Percentiles rank a stretch among this genome's conserved stretches.
Conservation (phyloP, 768 basidiomycete genomes). For the Pleurotus eryngii region DNA sequence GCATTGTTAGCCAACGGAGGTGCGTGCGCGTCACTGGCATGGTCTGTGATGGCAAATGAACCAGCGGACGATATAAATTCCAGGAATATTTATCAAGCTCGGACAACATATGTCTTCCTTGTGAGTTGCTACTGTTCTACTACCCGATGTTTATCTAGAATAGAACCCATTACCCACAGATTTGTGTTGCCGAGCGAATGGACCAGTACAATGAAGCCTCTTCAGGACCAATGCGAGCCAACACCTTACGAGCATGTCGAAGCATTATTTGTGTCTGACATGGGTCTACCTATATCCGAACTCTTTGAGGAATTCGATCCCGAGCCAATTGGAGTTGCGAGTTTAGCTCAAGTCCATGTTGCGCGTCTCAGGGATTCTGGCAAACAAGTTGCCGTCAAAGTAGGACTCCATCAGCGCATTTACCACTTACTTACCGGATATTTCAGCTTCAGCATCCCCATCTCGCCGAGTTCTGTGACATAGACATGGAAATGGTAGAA, state of each 20-base stretch:
- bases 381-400: conserved; percentile 83
- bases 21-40: conserved; percentile 24
- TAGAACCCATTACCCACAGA: not conserved
- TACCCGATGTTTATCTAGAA: not conserved
- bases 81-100: conserved; percentile 83
- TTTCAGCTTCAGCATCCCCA: conserved; percentile 85
- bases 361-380: conserved; percentile 72
- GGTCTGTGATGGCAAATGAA: not conserved
- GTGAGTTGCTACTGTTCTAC: conserved; percentile 17
- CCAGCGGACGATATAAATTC: conserved; percentile 2
- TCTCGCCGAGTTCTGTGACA: conserved; percentile 84
- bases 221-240: conserved; percentile 93
- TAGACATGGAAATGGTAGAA: conserved; percentile 87
- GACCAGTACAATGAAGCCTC: conserved; percentile 47
- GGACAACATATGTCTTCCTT: conserved; percentile 85
- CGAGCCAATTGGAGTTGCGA: conserved; percentile 90
- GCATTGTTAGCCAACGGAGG: conserved; percentile 91
- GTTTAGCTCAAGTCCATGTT: conserved; percentile 92
- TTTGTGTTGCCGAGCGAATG: conserved; percentile 51
- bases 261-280: conserved; percentile 72
- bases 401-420: conserved; percentile 23
- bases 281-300: conserved; percentile 67
- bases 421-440: conserved; percentile 7
- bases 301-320: conserved; percentile 86
- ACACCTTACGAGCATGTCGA: conserved; percentile 80